phyloP scores from a whole-genome alignment of 495 filamentous ascomycete genomes.

The Entonaema liquescens region DNA sequence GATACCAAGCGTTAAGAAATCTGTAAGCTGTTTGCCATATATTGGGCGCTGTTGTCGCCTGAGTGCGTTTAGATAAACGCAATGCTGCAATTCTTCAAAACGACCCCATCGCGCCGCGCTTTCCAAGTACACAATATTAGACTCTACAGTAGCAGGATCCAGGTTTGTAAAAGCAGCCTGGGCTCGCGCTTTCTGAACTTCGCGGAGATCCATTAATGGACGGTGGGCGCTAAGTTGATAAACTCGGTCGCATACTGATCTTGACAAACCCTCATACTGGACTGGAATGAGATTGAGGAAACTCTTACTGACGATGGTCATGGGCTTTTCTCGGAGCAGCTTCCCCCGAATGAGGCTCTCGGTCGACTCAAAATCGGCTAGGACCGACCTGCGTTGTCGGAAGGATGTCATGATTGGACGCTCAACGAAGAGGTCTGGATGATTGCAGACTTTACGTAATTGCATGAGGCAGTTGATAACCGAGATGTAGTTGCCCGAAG shows the following conservation, averaged over 20 bases:
- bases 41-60: constrained; percentile 83
- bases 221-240: constrained; percentile 70
- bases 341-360: constrained; percentile 74
- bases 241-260: constrained; percentile 67
- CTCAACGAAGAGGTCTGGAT: constrained; percentile 98
- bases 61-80: constrained; percentile 80
- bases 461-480: constrained; percentile 99
- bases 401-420: constrained; percentile 97
- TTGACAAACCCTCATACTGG: constrained; percentile 71
- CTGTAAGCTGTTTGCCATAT: constrained; percentile 78
- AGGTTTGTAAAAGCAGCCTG: constrained; percentile 67
- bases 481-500: constrained; percentile 95
- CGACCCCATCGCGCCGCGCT: constrained; percentile 73
- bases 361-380: constrained; percentile 80
- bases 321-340: constrained; percentile 70
- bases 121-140: constrained; percentile 75
- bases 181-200: constrained; percentile 69
- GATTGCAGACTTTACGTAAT: constrained; percentile 96
- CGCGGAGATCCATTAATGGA: constrained; percentile 67
- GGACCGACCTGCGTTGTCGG: constrained; percentile 84
- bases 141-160: constrained; percentile 68
- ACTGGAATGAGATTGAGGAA: constrained; percentile 85
- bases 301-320: constrained; percentile 72
- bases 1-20: constrained; percentile 71
- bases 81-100: constrained; percentile 81